Evolutionary conservation across 768 basidiomycete species (phyloP).

Genomic region (Tubosaeta sp.): DNA sequence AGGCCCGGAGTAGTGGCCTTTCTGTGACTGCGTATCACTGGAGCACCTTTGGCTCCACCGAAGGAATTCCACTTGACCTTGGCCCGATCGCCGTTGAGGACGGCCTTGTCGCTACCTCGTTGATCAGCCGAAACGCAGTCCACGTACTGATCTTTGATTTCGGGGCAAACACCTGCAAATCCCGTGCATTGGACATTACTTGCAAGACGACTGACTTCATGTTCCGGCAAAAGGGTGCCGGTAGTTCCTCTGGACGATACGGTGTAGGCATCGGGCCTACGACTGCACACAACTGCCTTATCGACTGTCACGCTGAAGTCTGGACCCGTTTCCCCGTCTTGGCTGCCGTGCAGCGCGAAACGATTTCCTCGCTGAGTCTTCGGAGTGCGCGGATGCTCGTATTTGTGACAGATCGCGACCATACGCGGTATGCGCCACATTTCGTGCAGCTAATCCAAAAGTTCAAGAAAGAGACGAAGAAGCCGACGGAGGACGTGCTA

Average conservation of each 20-base stretch:
- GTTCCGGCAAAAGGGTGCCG: constrained; percentile 45
- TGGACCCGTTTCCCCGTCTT: constrained; percentile 61
- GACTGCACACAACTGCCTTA: constrained; percentile 44
- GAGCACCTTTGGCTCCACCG: constrained; percentile 50
- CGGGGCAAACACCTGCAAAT: constrained; percentile 30
- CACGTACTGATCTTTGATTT: constrained; percentile 42
- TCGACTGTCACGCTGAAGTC: constrained; percentile 54
- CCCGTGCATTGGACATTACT: constrained; percentile 48
- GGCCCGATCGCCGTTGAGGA: constrained; percentile 20
- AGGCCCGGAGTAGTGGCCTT: constrained; percentile 11
- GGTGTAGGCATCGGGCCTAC: neutral
- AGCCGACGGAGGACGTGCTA: constrained; percentile 46
- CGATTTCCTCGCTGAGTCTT: constrained; percentile 33
- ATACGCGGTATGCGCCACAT: constrained; percentile 36
- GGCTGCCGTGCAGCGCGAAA: constrained; percentile 46
- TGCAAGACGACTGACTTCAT: constrained; percentile 52
- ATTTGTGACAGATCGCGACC: constrained; percentile 41
- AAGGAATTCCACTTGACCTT: constrained; percentile 40
- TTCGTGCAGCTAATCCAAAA: constrained; percentile 41
- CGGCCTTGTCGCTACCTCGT: constrained; percentile 38
- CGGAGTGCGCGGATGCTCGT: constrained; percentile 34
- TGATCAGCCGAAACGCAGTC: constrained; percentile 38
- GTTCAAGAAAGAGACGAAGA: constrained; percentile 48
- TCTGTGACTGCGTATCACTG: constrained; percentile 44
- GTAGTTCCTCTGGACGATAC: constrained; percentile 9